Evolutionary conservation across 768 basidiomycete genomes (phyloP).

Genomic region (Suillus subluteus): DNA sequence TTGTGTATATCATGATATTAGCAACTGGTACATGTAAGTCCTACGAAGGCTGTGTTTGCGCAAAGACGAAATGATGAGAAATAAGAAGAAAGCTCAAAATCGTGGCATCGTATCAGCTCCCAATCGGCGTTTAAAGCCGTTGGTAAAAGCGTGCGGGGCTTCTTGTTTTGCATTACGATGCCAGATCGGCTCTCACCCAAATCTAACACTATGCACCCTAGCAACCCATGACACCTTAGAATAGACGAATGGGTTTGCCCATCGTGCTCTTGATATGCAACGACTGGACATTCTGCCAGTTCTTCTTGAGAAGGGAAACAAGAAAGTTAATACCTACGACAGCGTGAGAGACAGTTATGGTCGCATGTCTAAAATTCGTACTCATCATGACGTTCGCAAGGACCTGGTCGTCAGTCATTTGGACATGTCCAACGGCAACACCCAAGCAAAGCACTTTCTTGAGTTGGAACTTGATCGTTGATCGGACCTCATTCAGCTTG

Average conservation of each 20-base stretch:
- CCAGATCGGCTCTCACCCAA: slow-evolving; percentile 26
- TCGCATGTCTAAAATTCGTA: slow-evolving; percentile 41
- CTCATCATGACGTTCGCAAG: slow-evolving; percentile 97
- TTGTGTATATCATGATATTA: slow-evolving; percentile 11
- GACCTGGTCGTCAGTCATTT: slow-evolving; percentile 98
- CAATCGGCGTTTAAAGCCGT: slow-evolving; percentile 84
- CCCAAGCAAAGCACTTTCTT: slow-evolving; percentile 99
- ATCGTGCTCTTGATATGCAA: slow-evolving; percentile 99
- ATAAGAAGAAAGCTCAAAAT: slow-evolving; percentile 28
- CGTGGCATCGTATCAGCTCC: slow-evolving; percentile 72
- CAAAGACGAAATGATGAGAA: slow-evolving; percentile 9
- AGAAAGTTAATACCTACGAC: slow-evolving; percentile 95
- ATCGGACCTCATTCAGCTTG: slow-evolving; percentile 95
- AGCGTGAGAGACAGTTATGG: slow-evolving; percentile 11
- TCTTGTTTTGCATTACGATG: slow-evolving; percentile 85
- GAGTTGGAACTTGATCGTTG: slow-evolving; percentile 99
- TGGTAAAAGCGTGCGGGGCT: slow-evolving; percentile 99
- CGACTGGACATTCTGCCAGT: slow-evolving; percentile 99
- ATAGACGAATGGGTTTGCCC: slow-evolving; percentile 97
- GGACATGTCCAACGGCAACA: slow-evolving; percentile 96
- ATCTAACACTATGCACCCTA: slow-evolving; percentile 13
- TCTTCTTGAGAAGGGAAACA: slow-evolving; percentile 98
- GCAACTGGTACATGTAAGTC: slow-evolving; percentile 25
- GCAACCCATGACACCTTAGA: slow-evolving; percentile 49
- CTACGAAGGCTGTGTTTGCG: neutral